A percentile compares a stretch with the other conserved stretches of the same genome.
Conservation (phyloP, 345 rosid species). For the Gossypium thurberi region DNA sequence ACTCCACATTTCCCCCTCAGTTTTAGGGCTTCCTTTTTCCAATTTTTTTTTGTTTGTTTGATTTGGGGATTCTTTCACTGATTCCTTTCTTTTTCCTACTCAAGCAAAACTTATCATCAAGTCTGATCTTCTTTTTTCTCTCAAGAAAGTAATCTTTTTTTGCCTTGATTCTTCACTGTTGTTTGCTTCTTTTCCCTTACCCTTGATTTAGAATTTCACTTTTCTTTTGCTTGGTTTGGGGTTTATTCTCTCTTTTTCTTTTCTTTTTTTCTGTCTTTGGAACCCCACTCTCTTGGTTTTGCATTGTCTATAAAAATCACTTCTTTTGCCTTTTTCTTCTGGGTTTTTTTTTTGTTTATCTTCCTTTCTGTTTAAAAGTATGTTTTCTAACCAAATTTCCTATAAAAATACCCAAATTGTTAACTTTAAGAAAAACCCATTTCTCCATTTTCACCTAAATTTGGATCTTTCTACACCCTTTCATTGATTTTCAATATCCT, state of each 20-base stretch:
- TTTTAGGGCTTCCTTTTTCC: neutral
- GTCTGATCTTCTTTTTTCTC: constrained; percentile 16
- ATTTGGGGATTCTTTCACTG: neutral
- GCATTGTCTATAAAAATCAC: neutral
- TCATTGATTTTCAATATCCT: neutral
- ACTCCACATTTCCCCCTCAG: neutral
- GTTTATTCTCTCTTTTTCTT: neutral
- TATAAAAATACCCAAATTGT: constrained; percentile 20
- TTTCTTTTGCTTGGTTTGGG: neutral
- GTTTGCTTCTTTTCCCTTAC: neutral
- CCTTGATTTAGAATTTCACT: constrained; percentile 7
- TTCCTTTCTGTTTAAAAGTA: constrained; percentile 10
- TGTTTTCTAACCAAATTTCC: constrained; percentile 24
- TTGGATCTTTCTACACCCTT: neutral
- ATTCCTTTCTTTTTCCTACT: constrained; percentile 18
- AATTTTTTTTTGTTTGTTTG: neutral
- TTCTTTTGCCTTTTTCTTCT: constrained; percentile 4
- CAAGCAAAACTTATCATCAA: constrained; percentile 20
- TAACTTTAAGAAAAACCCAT: constrained; percentile 22
- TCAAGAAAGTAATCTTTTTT: neutral
- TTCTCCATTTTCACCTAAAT: constrained; percentile 15
- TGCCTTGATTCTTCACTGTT: neutral
- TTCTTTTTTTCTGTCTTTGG: neutral
- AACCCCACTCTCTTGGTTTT: neutral
- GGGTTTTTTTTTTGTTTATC: neutral